These are phyloP conservation scores for Trichosanthes cucumerina DNA, from an alignment of 306 rosid species.

Conservation along the genomic window DNA sequence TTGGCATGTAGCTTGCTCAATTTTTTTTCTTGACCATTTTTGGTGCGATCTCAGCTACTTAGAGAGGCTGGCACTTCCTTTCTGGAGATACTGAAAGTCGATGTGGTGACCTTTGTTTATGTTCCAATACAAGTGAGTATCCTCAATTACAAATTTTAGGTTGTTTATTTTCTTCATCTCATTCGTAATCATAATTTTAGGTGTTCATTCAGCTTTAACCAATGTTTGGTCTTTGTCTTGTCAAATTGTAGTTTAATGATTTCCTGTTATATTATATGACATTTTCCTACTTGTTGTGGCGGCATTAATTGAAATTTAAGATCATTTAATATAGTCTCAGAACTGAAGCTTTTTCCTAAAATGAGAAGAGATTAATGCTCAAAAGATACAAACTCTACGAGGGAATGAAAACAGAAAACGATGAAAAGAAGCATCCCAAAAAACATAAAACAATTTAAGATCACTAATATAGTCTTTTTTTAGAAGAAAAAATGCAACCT, in stretches of 20 bases:
- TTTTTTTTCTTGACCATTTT: conserved; percentile 5
- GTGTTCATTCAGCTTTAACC: not conserved
- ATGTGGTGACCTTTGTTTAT: conserved; percentile 58
- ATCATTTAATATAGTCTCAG: not conserved
- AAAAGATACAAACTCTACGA: too few species aligned
- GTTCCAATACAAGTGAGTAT: conserved; percentile 66
- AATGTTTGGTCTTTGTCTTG: not conserved
- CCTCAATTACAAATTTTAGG: conserved; percentile 14
- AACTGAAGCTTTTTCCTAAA: too few species aligned
- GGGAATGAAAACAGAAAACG: too few species aligned
- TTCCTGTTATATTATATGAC: not conserved
- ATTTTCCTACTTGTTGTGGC: not conserved
- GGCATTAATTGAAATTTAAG: not conserved
- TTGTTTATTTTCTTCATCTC: conserved; percentile 6
- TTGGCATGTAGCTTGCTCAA: conserved; percentile 20
- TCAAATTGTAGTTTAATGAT: not conserved
- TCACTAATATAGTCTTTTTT: too few species aligned
- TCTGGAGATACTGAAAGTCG: conserved; percentile 89
- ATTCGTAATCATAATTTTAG: not conserved
- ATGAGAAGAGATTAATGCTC: too few species aligned
- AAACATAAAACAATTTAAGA: too few species aligned
- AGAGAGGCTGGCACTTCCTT: conserved; percentile 74
- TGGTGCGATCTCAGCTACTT: conserved; percentile 44
- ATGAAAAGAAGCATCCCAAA: too few species aligned
- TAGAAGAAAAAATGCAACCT: too few species aligned